Percentiles rank a stretch among this genome's conserved stretches.
Conservation (phyloP, 2,329 filamentous ascomycete genomes). For the Sclerotinia borealis region DNA sequence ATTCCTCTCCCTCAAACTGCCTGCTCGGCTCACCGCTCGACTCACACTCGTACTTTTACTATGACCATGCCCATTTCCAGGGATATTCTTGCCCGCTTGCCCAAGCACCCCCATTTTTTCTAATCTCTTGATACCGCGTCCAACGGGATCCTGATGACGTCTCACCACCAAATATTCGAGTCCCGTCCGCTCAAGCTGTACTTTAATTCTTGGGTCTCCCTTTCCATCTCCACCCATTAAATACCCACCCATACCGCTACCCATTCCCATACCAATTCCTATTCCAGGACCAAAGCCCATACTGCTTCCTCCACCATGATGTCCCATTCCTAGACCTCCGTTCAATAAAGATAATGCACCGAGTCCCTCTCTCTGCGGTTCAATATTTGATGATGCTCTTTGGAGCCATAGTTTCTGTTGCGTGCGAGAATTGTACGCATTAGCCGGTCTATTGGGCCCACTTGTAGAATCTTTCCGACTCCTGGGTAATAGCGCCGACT, state of each 20-base stretch:
- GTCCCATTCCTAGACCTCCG: slow-evolving; percentile 24
- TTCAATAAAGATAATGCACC: slow-evolving; percentile 30
- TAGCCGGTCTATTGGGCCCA: slow-evolving; percentile 24
- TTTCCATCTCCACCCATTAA: slow-evolving; percentile 36
- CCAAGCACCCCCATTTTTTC: slow-evolving; percentile 44
- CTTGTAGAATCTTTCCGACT: slow-evolving; percentile 26
- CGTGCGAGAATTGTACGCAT: slow-evolving; percentile 47
- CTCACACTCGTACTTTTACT: background rate
- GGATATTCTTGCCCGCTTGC: slow-evolving; percentile 46
- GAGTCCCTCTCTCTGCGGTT: slow-evolving; percentile 41
- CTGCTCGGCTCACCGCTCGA: slow-evolving; percentile 27
- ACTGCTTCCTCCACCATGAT: slow-evolving; percentile 15
- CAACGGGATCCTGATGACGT: slow-evolving; percentile 64
- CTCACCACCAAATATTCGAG: slow-evolving; percentile 71
- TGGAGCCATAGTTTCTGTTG: slow-evolving; percentile 73
- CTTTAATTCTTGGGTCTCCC: slow-evolving; percentile 56
- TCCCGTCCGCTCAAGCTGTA: slow-evolving; percentile 62
- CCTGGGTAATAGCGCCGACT: slow-evolving; percentile 42
- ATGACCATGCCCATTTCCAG: slow-evolving; percentile 32
- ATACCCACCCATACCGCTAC: slow-evolving; percentile 20
- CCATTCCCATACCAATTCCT: background rate
- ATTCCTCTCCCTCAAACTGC: slow-evolving; percentile 6
- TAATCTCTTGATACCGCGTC: slow-evolving; percentile 52
- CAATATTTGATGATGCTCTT: slow-evolving; percentile 65
- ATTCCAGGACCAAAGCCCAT: background rate